A percentile compares a stretch with the other conserved stretches of the same genome.
Evolutionary conservation across 2,329 filamentous ascomycete genomes (phyloP).

Genomic region (Monilinia aucupariae): DNA sequence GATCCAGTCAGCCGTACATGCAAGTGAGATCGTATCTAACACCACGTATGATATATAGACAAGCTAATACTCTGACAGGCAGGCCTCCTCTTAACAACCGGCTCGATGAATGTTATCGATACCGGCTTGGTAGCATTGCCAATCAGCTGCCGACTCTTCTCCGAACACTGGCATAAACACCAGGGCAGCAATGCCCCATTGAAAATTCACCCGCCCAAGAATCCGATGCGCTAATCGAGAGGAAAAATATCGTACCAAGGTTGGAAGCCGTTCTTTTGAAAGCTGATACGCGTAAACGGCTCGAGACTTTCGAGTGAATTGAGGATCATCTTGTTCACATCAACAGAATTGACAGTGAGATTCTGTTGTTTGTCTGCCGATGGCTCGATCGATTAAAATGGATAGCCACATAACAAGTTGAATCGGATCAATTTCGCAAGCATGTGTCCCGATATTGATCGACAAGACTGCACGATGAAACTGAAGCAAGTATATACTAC

Average conservation of each 20-base stretch:
- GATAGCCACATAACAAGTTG: not conserved
- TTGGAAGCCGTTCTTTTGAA: not conserved
- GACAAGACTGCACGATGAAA: not conserved
- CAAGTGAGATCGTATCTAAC: slow-evolving; percentile 11
- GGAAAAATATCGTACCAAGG: not conserved
- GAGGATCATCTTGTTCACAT: not conserved
- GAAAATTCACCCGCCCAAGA: too few species aligned
- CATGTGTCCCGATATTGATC: not conserved
- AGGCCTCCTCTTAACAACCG: not conserved
- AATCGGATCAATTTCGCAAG: not conserved
- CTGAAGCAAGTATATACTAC: not conserved
- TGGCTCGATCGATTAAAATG: not conserved
- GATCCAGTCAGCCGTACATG: slow-evolving; percentile 11
- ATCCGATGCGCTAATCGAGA: not conserved
- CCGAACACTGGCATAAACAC: not conserved
- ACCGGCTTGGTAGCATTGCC: not conserved
- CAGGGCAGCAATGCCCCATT: not conserved
- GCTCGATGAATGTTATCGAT: not conserved
- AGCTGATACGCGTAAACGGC: not conserved
- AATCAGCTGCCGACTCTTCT: not conserved
- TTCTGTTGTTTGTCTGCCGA: not conserved
- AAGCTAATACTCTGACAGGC: not conserved
- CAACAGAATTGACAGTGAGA: not conserved
- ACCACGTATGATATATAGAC: not conserved
- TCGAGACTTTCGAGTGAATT: not conserved